Evolutionary conservation across 768 basidiomycete species (phyloP), one percentile per base, ranked within the genome.

Genomic region (Naematelia aurantialba): DNA sequence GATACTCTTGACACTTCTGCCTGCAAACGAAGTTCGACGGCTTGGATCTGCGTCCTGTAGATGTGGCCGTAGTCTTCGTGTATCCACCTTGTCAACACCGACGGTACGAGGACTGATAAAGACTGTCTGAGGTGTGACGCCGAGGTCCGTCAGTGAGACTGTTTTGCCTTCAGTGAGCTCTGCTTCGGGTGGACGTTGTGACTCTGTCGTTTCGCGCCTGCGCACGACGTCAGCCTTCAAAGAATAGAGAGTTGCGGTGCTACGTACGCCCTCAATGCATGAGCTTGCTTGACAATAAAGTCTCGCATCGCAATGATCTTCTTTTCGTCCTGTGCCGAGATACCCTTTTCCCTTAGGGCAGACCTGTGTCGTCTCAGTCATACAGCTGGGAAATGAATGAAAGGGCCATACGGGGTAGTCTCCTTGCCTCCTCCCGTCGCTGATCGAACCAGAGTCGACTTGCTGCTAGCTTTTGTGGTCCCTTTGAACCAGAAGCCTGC

Each of bases 301-400:
- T 94, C 91, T 21, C 87, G 81, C 85, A 99, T 85, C 0, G 89
- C 85, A n/a, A 85, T 79, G 21, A 99, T 79, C 74, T 98, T 97
- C 56, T 79, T 81, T 75, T 97, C 94, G 70, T 97, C 94, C 24
- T 80, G 79, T 0, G 82, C 60, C 0, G 85, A 87, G 86, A 96
- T 89, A 0, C 92, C 94, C 21, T 94, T 70, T 24, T 70, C 69
- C 45, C 55, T 57, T 5, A 70, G 52, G 2, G 29, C 29, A 1
- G 47, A 30, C 22, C 60, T 66, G 52, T 1, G 2, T 5, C 2
- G n/a, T 45, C 17, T 39, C 34, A 39, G 34, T 17, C 34, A 39
- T 17, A 39, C 44, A 53, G 10, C 10, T n/a, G 21, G 50, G 58
- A 29, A 58, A 39, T 2, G 22, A 25, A 13, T 31, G 30, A 0